phyloP scores from a whole-genome alignment of 495 filamentous ascomycete species.

The Lichenothelia convexa region DNA sequence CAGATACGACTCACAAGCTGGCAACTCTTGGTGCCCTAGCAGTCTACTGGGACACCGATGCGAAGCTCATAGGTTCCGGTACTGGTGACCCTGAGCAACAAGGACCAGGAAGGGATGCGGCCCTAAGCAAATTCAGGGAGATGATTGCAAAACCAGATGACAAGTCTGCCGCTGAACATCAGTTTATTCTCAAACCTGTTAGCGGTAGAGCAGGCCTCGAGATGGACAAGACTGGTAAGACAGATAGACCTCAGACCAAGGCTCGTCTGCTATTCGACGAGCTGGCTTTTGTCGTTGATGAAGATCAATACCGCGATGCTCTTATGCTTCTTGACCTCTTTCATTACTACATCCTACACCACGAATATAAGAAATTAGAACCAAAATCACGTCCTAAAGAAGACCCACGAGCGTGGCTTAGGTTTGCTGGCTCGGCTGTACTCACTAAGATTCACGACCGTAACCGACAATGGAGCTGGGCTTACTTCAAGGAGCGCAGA shows the following conservation, averaged over 20 bases:
- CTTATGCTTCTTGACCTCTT: slow-evolving; percentile 97
- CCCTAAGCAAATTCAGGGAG: slow-evolving; percentile 54
- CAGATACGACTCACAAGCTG: slow-evolving; percentile 71
- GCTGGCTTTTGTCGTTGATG: slow-evolving; percentile 85
- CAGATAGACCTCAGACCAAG: slow-evolving; percentile 72
- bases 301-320: slow-evolving; percentile 89
- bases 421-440: slow-evolving; percentile 74
- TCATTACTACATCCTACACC: slow-evolving; percentile 94
- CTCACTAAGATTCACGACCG: slow-evolving; percentile 84
- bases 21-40: slow-evolving; percentile 74
- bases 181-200: slow-evolving; percentile 90
- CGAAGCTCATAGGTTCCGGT: slow-evolving; percentile 60
- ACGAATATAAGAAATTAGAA: slow-evolving; percentile 88
- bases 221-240: slow-evolving; percentile 73
- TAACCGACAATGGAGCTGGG: slow-evolving; percentile 85
- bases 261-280: slow-evolving; percentile 84
- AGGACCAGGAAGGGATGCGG: slow-evolving; percentile 46
- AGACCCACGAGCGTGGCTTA: slow-evolving; percentile 78
- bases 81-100: slow-evolving; percentile 47
- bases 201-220: slow-evolving; percentile 83
- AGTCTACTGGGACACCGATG: slow-evolving; percentile 95
- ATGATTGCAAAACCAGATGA: slow-evolving; percentile 55
- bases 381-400: slow-evolving; percentile 76
- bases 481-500: slow-evolving; percentile 74
- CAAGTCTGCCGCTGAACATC: slow-evolving; percentile 37